phyloP scores from a whole-genome alignment of 2,329 filamentous ascomycete species.

The Plenodomus biglobosus region DNA sequence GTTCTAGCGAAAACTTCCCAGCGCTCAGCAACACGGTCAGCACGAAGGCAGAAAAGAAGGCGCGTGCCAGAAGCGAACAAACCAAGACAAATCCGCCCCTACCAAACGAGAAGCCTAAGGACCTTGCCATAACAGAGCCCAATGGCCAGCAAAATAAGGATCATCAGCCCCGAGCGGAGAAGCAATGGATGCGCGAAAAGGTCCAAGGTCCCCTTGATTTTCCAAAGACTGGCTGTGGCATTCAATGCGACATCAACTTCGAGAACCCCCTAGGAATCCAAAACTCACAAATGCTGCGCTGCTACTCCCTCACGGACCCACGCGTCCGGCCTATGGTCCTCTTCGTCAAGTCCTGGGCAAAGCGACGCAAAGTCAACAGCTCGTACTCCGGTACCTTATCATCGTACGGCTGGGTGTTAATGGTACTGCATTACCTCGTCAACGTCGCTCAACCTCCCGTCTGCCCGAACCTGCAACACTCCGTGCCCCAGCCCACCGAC shows the following conservation, averaged over 20 bases:
- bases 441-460: conserved; percentile 81
- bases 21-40: conserved; percentile 2
- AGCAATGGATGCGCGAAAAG: conserved; percentile 51
- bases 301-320: conserved; percentile 77
- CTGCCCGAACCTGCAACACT: conserved; percentile 75
- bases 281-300: conserved; percentile 79
- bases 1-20: conserved; percentile 6
- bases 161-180: conserved; percentile 28
- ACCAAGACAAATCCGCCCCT: conserved; percentile 19
- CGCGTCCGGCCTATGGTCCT: conserved; percentile 77
- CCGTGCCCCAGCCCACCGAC: conserved; percentile 41
- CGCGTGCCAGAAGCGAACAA: conserved; percentile 5
- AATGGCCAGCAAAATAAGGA: conserved; percentile 9
- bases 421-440: conserved; percentile 88
- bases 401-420: conserved; percentile 88
- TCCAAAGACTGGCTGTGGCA: conserved; percentile 73
- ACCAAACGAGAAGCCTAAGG: conserved; percentile 3
- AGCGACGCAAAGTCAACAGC: conserved; percentile 80
- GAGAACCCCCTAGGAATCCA: conserved; percentile 79
- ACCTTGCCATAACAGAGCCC: conserved; percentile 7
- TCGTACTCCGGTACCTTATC: conserved; percentile 83
- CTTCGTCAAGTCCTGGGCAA: conserved; percentile 91
- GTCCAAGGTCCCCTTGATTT: conserved; percentile 66
- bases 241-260: conserved; percentile 92
- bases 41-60: conserved; percentile 4